Conservation (phyloP, 2,329 filamentous ascomycete genomes). For the Ambrosiella beaveri region DNA sequence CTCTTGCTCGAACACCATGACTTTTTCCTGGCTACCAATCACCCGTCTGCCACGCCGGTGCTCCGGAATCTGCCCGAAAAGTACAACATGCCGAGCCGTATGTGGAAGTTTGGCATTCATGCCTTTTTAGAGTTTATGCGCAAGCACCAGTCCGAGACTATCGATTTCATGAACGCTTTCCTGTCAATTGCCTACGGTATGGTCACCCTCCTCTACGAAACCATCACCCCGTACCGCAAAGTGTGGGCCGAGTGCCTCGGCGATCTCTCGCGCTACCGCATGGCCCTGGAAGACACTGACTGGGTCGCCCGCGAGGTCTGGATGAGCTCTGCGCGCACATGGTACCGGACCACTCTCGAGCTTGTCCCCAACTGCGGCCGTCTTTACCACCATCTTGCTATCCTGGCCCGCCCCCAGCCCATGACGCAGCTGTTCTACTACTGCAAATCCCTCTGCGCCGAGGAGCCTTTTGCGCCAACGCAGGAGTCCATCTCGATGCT, state of each 20-base stretch:
- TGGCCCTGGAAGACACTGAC: conserved; percentile 81
- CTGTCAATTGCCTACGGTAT: conserved; percentile 82
- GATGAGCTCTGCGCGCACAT: conserved; percentile 62
- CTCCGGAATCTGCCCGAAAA: conserved; percentile 55
- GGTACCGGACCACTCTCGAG: conserved; percentile 73
- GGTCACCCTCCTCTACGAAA: conserved; percentile 76
- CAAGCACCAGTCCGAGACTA: conserved; percentile 53
- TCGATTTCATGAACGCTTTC: conserved; percentile 82
- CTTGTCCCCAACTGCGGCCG: conserved; percentile 58
- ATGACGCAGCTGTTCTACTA: conserved; percentile 60
- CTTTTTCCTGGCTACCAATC: conserved; percentile 74
- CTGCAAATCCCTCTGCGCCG: conserved; percentile 50
- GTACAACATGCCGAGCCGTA: conserved; percentile 78
- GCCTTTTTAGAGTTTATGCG: conserved; percentile 63
- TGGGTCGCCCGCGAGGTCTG: conserved; percentile 60
- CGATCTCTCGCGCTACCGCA: conserved; percentile 64
- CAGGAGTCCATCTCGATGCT: conserved; percentile 53
- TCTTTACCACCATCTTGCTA: conserved; percentile 77
- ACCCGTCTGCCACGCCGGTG: conserved; percentile 56
- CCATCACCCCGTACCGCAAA: conserved; percentile 63
- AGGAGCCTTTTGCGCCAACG: conserved; percentile 48
- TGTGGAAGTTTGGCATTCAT: conserved; percentile 91
- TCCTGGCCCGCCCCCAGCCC: conserved; percentile 51
- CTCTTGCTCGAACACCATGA: conserved; percentile 70
- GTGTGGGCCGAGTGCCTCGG: conserved; percentile 92